phyloP scores from a whole-genome alignment of 1,284 basidiomycete species.

The Fomes fomentarius region DNA sequence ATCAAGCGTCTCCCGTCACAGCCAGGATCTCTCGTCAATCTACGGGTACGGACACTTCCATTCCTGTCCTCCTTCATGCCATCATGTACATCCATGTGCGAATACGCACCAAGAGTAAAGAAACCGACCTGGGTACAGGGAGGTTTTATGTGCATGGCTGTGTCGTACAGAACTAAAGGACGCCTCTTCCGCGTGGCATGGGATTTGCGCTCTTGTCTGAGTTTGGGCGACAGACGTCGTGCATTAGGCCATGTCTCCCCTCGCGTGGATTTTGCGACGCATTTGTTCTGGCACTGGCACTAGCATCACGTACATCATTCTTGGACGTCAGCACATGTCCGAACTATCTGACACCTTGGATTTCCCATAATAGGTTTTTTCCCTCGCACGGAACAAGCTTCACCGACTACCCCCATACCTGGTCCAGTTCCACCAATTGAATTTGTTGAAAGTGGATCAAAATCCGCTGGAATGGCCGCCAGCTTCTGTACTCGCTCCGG shows the following conservation, averaged over 20 bases:
- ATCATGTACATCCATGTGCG: neutral
- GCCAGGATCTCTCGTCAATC: conserved; percentile 80
- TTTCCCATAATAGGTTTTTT: conserved; percentile 67
- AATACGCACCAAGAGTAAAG: neutral
- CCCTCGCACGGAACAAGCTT: conserved; percentile 86
- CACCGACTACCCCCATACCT: conserved; percentile 82
- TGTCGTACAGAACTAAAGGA: too few relatives aligned
- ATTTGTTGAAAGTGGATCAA: conserved; percentile 86
- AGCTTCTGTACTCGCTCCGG: conserved; percentile 50
- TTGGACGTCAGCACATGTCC: neutral
- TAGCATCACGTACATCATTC: neutral
- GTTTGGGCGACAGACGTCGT: neutral
- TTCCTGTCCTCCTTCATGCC: neutral
- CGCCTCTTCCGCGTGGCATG: neutral
- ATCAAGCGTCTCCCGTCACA: conserved; percentile 79
- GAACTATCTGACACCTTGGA: neutral
- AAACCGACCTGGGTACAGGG: too few relatives aligned
- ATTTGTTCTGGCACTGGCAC: neutral
- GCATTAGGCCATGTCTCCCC: neutral
- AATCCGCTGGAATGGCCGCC: conserved; percentile 96
- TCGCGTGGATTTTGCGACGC: neutral
- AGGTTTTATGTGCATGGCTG: too few relatives aligned
- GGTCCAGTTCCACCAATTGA: conserved; percentile 71
- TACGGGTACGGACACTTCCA: conserved; percentile 60
- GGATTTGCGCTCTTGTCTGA: neutral